phyloP scores from a whole-genome alignment of 257 asterid genomes.

The Gentiana macrophylla region DNA sequence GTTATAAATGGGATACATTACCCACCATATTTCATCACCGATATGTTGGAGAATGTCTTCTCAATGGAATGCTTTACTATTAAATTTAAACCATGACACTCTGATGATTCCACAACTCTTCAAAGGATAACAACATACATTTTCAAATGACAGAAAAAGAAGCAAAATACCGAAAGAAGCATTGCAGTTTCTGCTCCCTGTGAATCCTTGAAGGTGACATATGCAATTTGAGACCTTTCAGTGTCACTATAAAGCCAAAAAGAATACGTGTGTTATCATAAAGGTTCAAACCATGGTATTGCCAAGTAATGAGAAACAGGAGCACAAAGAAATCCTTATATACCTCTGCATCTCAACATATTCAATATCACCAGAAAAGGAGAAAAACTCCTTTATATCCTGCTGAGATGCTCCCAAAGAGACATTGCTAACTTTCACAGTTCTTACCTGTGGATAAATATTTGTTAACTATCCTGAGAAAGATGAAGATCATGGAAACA shows the following conservation, averaged over 20 bases:
- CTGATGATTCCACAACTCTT: too few relatives aligned
- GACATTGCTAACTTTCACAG: constrained; percentile 19
- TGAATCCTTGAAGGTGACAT: constrained; percentile 22
- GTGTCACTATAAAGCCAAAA: constrained; percentile 9
- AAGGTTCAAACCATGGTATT: background rate
- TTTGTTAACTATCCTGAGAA: background rate
- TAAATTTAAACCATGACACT: too few relatives aligned
- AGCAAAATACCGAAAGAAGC: constrained; percentile 21
- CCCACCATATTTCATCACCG: too few relatives aligned
- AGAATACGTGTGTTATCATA: background rate
- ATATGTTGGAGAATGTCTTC: too few relatives aligned
- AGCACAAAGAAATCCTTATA: background rate
- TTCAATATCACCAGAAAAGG: constrained; percentile 20
- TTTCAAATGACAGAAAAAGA: background rate
- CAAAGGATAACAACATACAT: background rate
- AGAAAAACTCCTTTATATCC: constrained; percentile 21
- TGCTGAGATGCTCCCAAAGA: constrained; percentile 20
- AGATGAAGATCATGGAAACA: background rate
- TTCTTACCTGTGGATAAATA: constrained; percentile 7
- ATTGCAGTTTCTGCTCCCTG: constrained; percentile 33
- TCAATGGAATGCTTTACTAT: too few relatives aligned
- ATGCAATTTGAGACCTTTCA: constrained; percentile 23
- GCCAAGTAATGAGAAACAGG: background rate
- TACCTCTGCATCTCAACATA: constrained; percentile 20
- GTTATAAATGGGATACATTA: too few relatives aligned